These are phyloP conservation scores for Termitomyces sp. DNA, from an alignment of 768 basidiomycete species.

Conservation along the genomic window DNA sequence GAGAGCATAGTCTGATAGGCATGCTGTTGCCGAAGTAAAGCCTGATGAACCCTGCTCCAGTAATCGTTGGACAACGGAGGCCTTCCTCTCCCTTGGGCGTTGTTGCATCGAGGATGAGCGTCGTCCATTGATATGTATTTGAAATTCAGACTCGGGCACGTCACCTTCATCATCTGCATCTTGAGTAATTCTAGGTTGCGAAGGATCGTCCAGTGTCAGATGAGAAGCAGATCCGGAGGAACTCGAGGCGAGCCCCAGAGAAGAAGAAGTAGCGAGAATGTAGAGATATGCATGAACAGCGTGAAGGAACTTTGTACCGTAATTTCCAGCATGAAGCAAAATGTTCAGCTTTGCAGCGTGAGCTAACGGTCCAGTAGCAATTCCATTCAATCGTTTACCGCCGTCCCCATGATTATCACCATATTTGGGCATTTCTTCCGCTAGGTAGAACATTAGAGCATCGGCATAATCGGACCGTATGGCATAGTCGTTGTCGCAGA, in stretches of 20 bases:
- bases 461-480: constrained; percentile 75
- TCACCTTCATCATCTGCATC: constrained; percentile 18
- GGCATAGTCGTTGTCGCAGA: constrained; percentile 75
- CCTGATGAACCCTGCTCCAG: constrained; percentile 41
- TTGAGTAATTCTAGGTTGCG: constrained; percentile 27
- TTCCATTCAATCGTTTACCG: constrained; percentile 36
- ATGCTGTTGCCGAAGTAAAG: constrained; percentile 45
- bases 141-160: constrained; percentile 21
- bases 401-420: constrained; percentile 47
- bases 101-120: constrained; percentile 39
- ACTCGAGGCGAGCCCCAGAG: constrained; percentile 43
- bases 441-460: constrained; percentile 70
- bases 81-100: constrained; percentile 50
- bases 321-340: constrained; percentile 51
- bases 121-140: constrained; percentile 32
- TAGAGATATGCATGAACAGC: constrained; percentile 79
- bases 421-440: constrained; percentile 65
- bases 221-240: constrained; percentile 36
- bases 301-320: constrained; percentile 67
- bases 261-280: constrained; percentile 67
- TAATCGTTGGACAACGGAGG: constrained; percentile 47
- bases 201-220: constrained; percentile 20
- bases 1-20: constrained; percentile 68
- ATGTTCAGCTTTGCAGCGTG: constrained; percentile 41
- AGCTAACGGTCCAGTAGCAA: constrained; percentile 43